Conservation (phyloP, 2,329 filamentous ascomycete species). For the Penicillium sp. region DNA sequence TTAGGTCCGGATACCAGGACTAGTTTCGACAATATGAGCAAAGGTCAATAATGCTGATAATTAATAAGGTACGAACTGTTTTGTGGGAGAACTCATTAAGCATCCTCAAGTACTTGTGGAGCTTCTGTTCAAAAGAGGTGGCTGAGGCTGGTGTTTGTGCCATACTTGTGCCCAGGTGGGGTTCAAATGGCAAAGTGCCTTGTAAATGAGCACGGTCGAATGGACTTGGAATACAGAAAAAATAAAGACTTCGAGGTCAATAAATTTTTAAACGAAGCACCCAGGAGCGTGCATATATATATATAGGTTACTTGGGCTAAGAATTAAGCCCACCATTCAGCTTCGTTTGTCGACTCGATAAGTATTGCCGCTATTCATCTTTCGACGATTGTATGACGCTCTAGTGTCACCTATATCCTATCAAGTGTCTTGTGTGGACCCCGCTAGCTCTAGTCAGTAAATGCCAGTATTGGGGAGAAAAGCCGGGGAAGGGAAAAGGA, state of each 20-base stretch:
- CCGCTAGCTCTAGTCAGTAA: neutral
- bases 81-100: neutral
- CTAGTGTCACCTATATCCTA: neutral
- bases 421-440: neutral
- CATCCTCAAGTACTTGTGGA: neutral
- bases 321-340: no score
- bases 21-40: neutral
- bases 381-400: neutral
- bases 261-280: no score
- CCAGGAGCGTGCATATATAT: no score
- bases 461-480: neutral
- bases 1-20: neutral
- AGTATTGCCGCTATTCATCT: neutral
- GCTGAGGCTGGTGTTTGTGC: neutral
- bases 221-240: no score
- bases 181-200: neutral
- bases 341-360: no score
- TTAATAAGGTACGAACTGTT: neutral
- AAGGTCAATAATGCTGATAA: neutral
- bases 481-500: no score
- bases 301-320: no score
- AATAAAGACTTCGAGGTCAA: no score
- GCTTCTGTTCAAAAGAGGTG: neutral
- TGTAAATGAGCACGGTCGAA: no score
- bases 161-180: neutral